Conservation (phyloP, 352 stramenopile genomes). For the Pythium phragmiticola region DNA sequence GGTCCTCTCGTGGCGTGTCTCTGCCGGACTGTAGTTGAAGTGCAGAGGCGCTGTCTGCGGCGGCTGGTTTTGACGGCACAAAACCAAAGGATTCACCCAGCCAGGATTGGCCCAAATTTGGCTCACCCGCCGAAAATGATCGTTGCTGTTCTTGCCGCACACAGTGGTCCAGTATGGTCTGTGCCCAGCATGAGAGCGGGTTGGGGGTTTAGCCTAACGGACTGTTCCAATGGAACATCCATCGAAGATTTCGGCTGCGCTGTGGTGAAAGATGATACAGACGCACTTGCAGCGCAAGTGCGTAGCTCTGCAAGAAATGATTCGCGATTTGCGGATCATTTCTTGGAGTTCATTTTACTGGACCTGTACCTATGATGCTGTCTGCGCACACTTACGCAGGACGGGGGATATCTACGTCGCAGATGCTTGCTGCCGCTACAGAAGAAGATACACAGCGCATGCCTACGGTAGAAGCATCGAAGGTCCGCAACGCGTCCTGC, state of each 20-base stretch:
- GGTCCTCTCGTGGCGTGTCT: constrained; percentile 11
- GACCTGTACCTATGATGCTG: no score
- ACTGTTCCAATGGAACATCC: constrained; percentile 13
- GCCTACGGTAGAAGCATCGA: no score
- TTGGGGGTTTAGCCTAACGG: constrained; percentile 22
- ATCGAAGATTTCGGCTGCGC: constrained; percentile 41
- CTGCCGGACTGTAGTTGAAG: constrained; percentile 18
- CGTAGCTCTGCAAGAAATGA: neutral
- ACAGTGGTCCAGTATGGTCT: neutral
- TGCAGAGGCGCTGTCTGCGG: constrained; percentile 6
- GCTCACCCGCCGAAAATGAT: neutral
- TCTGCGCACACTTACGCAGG: no score
- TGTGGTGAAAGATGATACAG: neutral
- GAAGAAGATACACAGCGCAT: no score
- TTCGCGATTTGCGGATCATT: neutral
- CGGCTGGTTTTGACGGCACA: neutral
- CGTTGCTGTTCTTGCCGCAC: constrained; percentile 5
- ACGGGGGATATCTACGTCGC: no score
- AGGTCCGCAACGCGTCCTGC: no score
- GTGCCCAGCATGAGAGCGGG: constrained; percentile 8
- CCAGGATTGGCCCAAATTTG: constrained; percentile 8
- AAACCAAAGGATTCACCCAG: neutral
- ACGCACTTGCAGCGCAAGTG: neutral
- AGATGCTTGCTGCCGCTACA: no score
- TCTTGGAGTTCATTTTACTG: no score